These are phyloP conservation scores for Kodamaea sp. DNA, from an alignment of 1,139 yeast genomes.

Conservation along the genomic window DNA sequence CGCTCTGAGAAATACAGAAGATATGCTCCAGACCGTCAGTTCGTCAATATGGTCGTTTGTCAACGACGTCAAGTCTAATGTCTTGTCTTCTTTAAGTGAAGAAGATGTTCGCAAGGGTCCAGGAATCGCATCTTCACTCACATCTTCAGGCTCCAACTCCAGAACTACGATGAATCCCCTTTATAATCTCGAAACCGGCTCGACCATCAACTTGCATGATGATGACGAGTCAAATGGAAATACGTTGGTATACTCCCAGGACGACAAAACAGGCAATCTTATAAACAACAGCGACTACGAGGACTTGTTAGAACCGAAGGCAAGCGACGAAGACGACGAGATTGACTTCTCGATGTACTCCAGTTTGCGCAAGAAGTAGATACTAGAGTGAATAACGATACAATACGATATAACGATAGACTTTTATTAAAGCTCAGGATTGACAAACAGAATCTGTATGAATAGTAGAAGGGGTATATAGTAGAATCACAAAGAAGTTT, in stretches of 20 bases:
- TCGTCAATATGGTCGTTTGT: conserved; percentile 50
- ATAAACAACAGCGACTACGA: conserved; percentile 18
- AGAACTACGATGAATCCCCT: conserved; percentile 12
- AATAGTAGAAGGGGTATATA: no score
- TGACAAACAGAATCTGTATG: no score
- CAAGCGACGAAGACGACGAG: conserved; percentile 21
- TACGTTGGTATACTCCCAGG: conserved; percentile 7
- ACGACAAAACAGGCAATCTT: conserved; percentile 7
- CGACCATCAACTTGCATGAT: conserved; percentile 22
- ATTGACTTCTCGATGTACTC: conserved; percentile 32
- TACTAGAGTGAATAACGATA: no score
- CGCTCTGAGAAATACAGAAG: conserved; percentile 9
- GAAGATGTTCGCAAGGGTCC: conserved; percentile 16
- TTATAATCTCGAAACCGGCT: conserved; percentile 33
- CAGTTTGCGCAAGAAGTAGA: conserved; percentile 10
- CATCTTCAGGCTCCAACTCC: conserved; percentile 3
- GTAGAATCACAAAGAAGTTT: no score
- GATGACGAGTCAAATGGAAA: conserved; percentile 7
- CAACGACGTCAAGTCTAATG: conserved; percentile 43
- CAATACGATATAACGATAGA: no score
- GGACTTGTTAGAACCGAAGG: conserved; percentile 8
- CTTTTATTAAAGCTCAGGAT: no score
- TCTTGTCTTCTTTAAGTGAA: conserved; percentile 37
- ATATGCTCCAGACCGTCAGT: conserved; percentile 43
- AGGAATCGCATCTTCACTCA: conserved; percentile 4